phyloP scores from a whole-genome alignment of 192 early-diverging fungal genomes.

The Umbelopsis isabellina region DNA sequence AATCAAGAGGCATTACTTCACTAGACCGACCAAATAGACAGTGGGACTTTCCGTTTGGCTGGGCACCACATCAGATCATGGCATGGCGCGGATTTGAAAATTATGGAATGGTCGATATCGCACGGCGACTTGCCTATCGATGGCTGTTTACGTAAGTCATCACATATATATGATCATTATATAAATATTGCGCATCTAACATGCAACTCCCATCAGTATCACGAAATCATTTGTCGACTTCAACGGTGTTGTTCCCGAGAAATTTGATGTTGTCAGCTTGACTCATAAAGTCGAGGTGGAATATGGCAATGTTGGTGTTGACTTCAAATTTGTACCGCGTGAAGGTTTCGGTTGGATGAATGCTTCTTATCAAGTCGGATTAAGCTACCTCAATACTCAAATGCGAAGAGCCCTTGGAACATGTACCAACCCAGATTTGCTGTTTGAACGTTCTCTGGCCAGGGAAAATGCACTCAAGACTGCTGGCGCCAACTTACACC shows the following conservation, averaged over 20 bases:
- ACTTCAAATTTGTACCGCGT: conserved; percentile 90
- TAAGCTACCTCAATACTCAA: conserved; percentile 70
- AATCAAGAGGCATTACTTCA: conserved; percentile 80
- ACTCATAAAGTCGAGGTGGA: conserved; percentile 92
- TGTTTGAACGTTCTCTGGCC: conserved; percentile 28
- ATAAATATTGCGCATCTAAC: not conserved
- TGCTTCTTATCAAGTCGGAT: conserved; percentile 84
- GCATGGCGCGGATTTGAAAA: conserved; percentile 89
- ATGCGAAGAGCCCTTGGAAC: conserved; percentile 78
- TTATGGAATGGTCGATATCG: conserved; percentile 78
- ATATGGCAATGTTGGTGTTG: conserved; percentile 94
- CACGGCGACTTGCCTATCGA: conserved; percentile 84
- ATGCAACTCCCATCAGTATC: conserved; percentile 48
- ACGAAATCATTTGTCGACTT: conserved; percentile 95
- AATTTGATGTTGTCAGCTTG: conserved; percentile 93
- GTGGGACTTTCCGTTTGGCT: conserved; percentile 94
- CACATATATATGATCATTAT: conserved; percentile 2
- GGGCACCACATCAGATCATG: conserved; percentile 99
- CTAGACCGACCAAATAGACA: conserved; percentile 90
- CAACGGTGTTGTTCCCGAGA: conserved; percentile 97
- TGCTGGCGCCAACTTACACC: conserved; percentile 18
- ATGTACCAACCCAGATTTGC: conserved; percentile 33
- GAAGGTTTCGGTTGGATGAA: conserved; percentile 99
- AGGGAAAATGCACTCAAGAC: conserved; percentile 20
- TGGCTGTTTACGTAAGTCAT: conserved; percentile 85